Base-by-base conservation (phyloP, 108 stramenopile species). In the Cyclotella cryptica region DNA sequence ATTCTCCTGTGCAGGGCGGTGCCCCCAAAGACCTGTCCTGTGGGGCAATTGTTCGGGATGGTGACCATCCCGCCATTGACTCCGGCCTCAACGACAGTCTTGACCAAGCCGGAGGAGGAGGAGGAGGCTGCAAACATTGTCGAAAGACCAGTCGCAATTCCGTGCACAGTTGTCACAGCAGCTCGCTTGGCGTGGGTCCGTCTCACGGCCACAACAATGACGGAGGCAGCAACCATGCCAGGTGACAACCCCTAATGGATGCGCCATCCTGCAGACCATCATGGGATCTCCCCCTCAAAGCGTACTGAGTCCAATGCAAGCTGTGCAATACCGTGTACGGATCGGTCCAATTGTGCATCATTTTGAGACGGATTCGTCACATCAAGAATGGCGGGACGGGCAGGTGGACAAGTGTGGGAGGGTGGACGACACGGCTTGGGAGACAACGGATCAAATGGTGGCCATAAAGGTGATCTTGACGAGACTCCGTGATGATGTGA, bases 371-470 rank as follows among this genome's bases (percentile, higher is more conserved):
- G 45, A 42, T 66, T 22, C 30, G 72, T 54, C 10, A 70, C 29
- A 30, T 1, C 28, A 17, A 53, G n/a, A n/a, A n/a, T n/a, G n/a
- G n/a, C n/a, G n/a, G n/a, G n/a, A n/a, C n/a, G 6, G 67, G 46
- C 8, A 21, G 9, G 27, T 1, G 27, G 7, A 44, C 17, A 14
- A 41, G 41, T 3, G 46, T 42, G n/a, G 75, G 45, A 61, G 43
- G 24, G 59, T 43, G 11, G 77, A 51, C 24, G 64, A 55, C 1
- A 49, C 75, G 15, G 66, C 45, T 22, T 83, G 82, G 82, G 82
- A 79, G 44, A 74, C 82, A 0, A 83, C 78, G 29, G 66, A 79
- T 41, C 78, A 83, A 62, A 55, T 69, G 67, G 82, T 83, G 2
- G 82, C 73, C 11, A 62, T 83, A 45, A 83, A 83, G 47, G 78